Evolutionary conservation across 2,329 filamentous ascomycete genomes (phyloP).

Genomic region (Sporothrix schenckii): DNA sequence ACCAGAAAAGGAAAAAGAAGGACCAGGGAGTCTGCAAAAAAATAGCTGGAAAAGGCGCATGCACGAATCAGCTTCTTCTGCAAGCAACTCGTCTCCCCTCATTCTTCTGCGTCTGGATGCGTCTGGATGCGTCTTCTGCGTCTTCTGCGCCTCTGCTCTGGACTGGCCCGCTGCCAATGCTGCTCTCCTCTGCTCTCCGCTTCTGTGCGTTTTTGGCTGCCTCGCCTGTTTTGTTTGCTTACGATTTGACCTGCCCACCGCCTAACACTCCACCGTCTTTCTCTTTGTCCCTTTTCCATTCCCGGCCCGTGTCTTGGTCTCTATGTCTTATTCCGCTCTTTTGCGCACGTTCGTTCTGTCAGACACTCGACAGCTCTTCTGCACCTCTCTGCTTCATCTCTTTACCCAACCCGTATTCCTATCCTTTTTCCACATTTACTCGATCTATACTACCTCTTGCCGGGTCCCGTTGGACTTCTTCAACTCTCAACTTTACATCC

Average conservation of each 20-base stretch:
- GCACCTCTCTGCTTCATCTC: conserved; percentile 11
- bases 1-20: neutral
- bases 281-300: conserved; percentile 19
- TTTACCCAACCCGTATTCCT: conserved; percentile 29
- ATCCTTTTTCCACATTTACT: conserved; percentile 22
- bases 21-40: neutral
- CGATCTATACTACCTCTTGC: neutral
- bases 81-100: conserved; percentile 27
- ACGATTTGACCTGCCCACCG: conserved; percentile 24
- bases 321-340: conserved; percentile 16
- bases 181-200: conserved; percentile 18
- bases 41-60: conserved; percentile 20
- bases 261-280: conserved; percentile 28
- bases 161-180: conserved; percentile 9
- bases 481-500: neutral
- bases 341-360: conserved; percentile 23
- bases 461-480: neutral
- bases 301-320: conserved; percentile 17
- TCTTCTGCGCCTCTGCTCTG: conserved; percentile 27
- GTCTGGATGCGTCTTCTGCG: conserved; percentile 22
- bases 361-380: conserved; percentile 13
- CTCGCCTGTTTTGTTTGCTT: neutral
- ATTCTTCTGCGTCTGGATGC: conserved; percentile 30
- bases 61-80: conserved; percentile 31
- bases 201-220: conserved; percentile 8